phyloP scores from a whole-genome alignment of 139 green algal genomes.

The Chlorella sp. region DNA sequence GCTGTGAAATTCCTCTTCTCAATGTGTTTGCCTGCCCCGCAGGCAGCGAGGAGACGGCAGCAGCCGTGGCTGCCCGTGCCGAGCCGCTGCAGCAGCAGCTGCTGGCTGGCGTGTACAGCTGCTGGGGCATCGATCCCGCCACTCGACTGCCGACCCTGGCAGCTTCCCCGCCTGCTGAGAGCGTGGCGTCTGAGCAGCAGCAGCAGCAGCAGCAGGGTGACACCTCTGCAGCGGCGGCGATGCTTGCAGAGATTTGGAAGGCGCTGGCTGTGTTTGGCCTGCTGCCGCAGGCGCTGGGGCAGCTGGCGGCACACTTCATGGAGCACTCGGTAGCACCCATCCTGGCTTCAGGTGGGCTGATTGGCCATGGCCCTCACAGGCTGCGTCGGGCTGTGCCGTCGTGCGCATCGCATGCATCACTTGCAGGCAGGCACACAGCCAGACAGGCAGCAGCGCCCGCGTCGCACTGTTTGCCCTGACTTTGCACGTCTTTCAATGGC shows the following conservation, averaged over 20 bases:
- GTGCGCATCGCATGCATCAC: no score
- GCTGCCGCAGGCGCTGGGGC: slow-evolving; percentile 34
- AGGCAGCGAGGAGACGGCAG: slow-evolving; percentile 23
- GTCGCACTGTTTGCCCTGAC: no score
- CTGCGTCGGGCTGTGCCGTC: no score
- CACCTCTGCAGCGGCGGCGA: not conserved
- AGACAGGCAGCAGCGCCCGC: no score
- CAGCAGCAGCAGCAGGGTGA: not conserved
- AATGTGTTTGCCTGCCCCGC: no score
- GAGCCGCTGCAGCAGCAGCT: slow-evolving; percentile 33
- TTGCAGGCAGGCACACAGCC: no score
- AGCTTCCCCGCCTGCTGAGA: not conserved
- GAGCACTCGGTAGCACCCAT: slow-evolving; percentile 33
- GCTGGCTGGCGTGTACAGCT: not conserved
- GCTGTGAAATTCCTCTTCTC: no score
- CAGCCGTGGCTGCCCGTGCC: slow-evolving; percentile 28
- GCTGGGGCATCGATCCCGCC: not conserved
- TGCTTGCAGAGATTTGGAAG: slow-evolving; percentile 29
- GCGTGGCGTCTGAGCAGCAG: not conserved
- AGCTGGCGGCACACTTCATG: slow-evolving; percentile 30
- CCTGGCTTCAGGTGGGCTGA: slow-evolving; percentile 27
- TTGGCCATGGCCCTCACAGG: no score
- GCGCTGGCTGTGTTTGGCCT: slow-evolving; percentile 33
- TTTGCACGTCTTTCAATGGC: no score
- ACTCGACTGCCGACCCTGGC: slow-evolving; percentile 22